These are phyloP conservation scores for Sugiyamaella neomexicana DNA, from an alignment of 1,139 yeast genomes.

Conservation along the genomic window DNA sequence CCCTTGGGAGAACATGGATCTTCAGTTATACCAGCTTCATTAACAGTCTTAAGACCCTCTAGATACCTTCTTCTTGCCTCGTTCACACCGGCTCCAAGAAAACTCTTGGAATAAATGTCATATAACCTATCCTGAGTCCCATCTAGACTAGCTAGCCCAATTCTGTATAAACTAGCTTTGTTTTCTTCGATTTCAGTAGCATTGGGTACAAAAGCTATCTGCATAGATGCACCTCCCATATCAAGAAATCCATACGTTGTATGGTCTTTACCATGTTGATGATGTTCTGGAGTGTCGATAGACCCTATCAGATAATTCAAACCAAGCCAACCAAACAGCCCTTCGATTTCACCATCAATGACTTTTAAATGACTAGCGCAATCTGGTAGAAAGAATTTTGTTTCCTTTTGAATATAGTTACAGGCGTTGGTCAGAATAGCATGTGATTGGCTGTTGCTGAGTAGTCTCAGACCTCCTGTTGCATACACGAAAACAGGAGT, in stretches of 20 bases:
- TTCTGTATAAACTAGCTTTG: conserved; percentile 52
- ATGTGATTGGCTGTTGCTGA: conserved; percentile 55
- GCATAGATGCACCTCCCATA: conserved; percentile 90
- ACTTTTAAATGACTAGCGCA: conserved; percentile 57
- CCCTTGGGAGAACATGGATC: conserved; percentile 53
- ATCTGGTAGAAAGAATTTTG: conserved; percentile 59
- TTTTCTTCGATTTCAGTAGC: conserved; percentile 55
- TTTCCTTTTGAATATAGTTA: conserved; percentile 50
- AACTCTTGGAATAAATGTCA: conserved; percentile 62
- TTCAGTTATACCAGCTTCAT: conserved; percentile 26
- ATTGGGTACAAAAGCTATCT: conserved; percentile 75
- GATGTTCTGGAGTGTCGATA: conserved; percentile 51
- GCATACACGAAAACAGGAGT: conserved; percentile 80
- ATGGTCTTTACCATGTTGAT: conserved; percentile 54
- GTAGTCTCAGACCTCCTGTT: conserved; percentile 77
- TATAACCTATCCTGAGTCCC: conserved; percentile 41
- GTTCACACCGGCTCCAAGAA: conserved; percentile 72
- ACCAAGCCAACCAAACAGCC: conserved; percentile 80
- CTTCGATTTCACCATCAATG: conserved; percentile 77
- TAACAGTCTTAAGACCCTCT: conserved; percentile 27
- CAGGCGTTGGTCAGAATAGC: conserved; percentile 57
- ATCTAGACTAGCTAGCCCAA: conserved; percentile 48
- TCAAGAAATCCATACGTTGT: conserved; percentile 73
- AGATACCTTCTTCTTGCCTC: conserved; percentile 62
- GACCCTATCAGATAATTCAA: conserved; percentile 67